A percentile compares a stretch with the other conserved stretches of the same genome.
phyloP scores from a whole-genome alignment of 2,329 filamentous ascomycete species.

The Fusarium albosuccineum region DNA sequence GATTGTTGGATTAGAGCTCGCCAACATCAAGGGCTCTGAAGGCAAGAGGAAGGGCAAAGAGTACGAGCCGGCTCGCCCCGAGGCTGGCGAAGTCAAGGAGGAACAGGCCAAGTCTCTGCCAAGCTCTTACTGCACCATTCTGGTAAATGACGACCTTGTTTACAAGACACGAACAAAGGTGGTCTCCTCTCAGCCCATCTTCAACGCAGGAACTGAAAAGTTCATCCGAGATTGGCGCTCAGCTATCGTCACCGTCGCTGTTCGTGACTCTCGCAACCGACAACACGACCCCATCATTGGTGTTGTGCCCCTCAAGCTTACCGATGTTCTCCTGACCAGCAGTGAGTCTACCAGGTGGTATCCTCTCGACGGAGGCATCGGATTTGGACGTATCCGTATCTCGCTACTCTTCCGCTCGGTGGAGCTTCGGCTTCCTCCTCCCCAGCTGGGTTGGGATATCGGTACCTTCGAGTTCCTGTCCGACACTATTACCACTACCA shows the following conservation, averaged over 20 bases:
- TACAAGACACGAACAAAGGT: constrained; percentile 97
- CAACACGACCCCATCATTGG: constrained; percentile 96
- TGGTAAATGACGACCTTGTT: constrained; percentile 87
- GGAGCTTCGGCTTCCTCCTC: constrained; percentile 85
- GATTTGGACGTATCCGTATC: constrained; percentile 90
- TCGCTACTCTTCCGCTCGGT: constrained; percentile 91
- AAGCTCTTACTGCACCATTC: constrained; percentile 93
- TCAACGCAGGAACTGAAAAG: constrained; percentile 94
- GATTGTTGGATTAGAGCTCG: constrained; percentile 94
- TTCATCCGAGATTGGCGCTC: constrained; percentile 96
- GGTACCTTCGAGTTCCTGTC: constrained; percentile 92
- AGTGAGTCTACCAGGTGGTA: constrained; percentile 94
- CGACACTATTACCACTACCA: constrained; percentile 74
- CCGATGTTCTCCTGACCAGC: constrained; percentile 87
- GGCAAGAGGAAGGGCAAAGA: constrained; percentile 87
- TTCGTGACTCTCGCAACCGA: constrained; percentile 88
- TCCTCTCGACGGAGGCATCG: constrained; percentile 93
- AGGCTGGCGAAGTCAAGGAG: constrained; percentile 86
- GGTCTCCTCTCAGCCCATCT: constrained; percentile 93
- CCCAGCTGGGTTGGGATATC: constrained; percentile 93
- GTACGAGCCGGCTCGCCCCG: constrained; percentile 86
- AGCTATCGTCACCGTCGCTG: constrained; percentile 85
- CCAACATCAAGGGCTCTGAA: constrained; percentile 86
- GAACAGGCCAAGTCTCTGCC: constrained; percentile 85
- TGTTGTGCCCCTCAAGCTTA: constrained; percentile 88